phyloP scores from a whole-genome alignment of 1,284 basidiomycete genomes.

The Papiliotrema laurentii region DNA sequence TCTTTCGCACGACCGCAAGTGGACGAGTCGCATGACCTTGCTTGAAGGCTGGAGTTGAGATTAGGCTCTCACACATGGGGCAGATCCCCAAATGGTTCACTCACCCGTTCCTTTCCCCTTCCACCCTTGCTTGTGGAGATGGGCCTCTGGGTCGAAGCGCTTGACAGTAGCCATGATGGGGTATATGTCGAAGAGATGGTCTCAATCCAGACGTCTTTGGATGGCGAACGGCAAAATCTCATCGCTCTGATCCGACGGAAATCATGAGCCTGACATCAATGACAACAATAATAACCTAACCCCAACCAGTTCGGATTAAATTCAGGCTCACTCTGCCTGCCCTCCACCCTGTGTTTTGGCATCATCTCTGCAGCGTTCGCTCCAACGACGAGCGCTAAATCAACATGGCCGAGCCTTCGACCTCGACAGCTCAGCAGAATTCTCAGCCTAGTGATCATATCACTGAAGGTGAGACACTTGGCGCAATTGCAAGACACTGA shows the following conservation, averaged over 20 bases:
- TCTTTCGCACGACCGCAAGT: slow-evolving; percentile 75
- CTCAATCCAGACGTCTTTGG: neutral
- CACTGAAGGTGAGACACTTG: slow-evolving; percentile 33
- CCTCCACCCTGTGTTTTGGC: neutral
- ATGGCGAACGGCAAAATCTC: neutral
- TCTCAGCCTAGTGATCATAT: slow-evolving; percentile 18
- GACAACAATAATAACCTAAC: too few relatives aligned
- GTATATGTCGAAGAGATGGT: neutral
- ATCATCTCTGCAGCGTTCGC: neutral
- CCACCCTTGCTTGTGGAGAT: slow-evolving; percentile 82
- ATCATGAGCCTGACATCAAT: slow-evolving; percentile 9
- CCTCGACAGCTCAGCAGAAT: neutral
- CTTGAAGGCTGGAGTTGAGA: slow-evolving; percentile 53
- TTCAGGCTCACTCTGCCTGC: neutral
- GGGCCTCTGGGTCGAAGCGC: slow-evolving; percentile 71
- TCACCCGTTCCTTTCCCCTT: slow-evolving; percentile 64
- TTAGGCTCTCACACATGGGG: neutral
- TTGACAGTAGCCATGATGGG: slow-evolving; percentile 26
- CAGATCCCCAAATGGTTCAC: too few relatives aligned
- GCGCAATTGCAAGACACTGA: neutral
- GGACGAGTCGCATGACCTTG: slow-evolving; percentile 55
- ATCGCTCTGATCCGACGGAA: neutral
- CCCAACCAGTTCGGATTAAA: too few relatives aligned
- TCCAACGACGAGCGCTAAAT: neutral
- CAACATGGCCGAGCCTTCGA: slow-evolving; percentile 6